Percentiles rank a stretch among this genome's conserved stretches.
phyloP scores from a whole-genome alignment of 2,329 filamentous ascomycete species.

The Scedosporium minutisporum region DNA sequence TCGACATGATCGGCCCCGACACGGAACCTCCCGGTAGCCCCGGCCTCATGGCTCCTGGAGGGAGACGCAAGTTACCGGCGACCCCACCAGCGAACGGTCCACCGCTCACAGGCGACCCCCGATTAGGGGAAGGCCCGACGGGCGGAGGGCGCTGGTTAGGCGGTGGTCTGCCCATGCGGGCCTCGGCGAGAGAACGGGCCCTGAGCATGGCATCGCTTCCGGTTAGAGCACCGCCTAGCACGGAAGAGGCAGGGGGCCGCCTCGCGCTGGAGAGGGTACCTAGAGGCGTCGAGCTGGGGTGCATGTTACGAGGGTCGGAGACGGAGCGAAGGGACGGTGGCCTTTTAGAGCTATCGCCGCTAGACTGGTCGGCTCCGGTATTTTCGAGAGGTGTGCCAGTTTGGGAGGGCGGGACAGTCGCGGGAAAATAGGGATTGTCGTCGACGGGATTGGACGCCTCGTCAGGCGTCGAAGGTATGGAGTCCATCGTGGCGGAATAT shows the following conservation, averaged over 20 bases:
- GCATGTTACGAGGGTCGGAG: conserved; percentile 57
- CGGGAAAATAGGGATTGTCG: conserved; percentile 31
- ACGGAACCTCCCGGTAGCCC: neutral
- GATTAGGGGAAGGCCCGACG: conserved; percentile 19
- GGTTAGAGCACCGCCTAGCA: conserved; percentile 23
- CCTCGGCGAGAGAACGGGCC: conserved; percentile 35
- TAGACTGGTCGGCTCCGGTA: neutral
- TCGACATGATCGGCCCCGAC: conserved; percentile 35
- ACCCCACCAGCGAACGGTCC: conserved; percentile 31
- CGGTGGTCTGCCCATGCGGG: conserved; percentile 32
- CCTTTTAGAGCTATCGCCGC: conserved; percentile 31
- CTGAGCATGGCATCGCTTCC: conserved; percentile 35
- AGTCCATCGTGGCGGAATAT: conserved; percentile 16
- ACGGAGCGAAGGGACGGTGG: conserved; percentile 50
- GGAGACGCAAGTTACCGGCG: conserved; percentile 32
- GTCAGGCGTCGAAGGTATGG: conserved; percentile 36
- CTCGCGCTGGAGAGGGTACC: conserved; percentile 63
- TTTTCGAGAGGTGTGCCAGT: conserved; percentile 37
- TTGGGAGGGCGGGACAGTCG: conserved; percentile 36
- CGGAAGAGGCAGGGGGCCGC: conserved; percentile 32
- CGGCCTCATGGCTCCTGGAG: conserved; percentile 13
- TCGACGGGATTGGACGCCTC: conserved; percentile 26
- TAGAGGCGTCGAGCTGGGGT: conserved; percentile 71
- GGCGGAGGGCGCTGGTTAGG: conserved; percentile 20
- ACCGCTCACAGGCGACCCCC: conserved; percentile 18